A percentile compares a stretch with the other conserved stretches of the same genome.
phyloP scores from a whole-genome alignment of 169 alveolate genomes.

The Perkinsus chesapeaki region DNA sequence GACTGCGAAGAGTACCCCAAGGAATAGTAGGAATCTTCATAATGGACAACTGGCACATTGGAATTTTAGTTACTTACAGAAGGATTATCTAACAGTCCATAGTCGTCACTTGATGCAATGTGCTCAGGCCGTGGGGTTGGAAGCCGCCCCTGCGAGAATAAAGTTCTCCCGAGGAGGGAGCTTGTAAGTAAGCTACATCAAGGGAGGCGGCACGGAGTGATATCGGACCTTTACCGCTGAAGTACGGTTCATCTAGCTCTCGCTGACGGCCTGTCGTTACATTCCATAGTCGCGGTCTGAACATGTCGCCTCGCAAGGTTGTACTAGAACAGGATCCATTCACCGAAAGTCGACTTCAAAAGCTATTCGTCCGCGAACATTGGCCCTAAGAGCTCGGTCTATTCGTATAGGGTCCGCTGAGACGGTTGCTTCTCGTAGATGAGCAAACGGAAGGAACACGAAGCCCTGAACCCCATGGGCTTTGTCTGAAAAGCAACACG shows the following conservation, averaged over 20 bases:
- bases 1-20: not conserved
- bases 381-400: not conserved
- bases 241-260: not conserved
- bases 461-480: not conserved
- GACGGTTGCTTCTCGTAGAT: not conserved
- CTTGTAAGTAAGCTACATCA: no score
- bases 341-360: not conserved
- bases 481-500: not conserved
- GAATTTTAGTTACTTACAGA: not conserved
- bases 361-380: not conserved
- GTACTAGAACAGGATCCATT: not conserved
- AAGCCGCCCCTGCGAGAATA: not conserved
- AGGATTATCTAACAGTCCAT: not conserved
- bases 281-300: not conserved
- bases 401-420: not conserved
- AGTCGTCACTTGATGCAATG: not conserved
- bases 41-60: not conserved
- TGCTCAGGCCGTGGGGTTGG: not conserved
- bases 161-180: not conserved
- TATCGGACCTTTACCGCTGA: not conserved
- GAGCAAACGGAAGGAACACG: not conserved
- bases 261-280: not conserved
- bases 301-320: not conserved
- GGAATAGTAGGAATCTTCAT: not conserved
- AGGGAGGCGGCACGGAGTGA: not conserved